These are phyloP conservation scores for Decorospora gaudefroyi DNA, from an alignment of 2,329 filamentous ascomycete genomes.

Conservation along the genomic window DNA sequence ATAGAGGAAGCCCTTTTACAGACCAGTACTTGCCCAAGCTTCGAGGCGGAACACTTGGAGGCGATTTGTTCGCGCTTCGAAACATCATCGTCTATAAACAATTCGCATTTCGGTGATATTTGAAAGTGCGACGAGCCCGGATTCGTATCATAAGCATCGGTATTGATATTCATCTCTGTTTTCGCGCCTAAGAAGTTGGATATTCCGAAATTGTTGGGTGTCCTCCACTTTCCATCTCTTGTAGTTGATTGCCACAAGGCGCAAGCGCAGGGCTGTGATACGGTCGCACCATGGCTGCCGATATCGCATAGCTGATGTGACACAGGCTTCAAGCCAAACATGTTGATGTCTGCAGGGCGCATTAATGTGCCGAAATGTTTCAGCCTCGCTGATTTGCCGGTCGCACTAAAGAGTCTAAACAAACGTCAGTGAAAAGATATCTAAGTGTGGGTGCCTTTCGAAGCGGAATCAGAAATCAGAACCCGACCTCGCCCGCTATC, in stretches of 20 bases:
- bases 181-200: no score
- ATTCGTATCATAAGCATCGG: no score
- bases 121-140: no score
- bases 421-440: conserved; percentile 11
- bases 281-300: conserved; percentile 19
- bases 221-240: not conserved
- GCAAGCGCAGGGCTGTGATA: not conserved
- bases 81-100: no score
- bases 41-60: no score
- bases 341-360: conserved; percentile 11
- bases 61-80: no score
- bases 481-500: conserved; percentile 2
- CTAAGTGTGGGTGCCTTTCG: not conserved
- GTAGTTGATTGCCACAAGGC: not conserved
- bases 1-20: no score
- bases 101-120: no score
- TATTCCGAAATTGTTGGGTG: no score
- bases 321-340: conserved; percentile 8
- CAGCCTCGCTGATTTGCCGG: conserved; percentile 7
- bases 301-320: conserved; percentile 20
- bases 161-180: no score
- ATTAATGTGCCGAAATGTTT: conserved; percentile 6
- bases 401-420: conserved; percentile 13
- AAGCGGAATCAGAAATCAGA: not conserved
- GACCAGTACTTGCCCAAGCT: no score